Conservation (phyloP, 176 grass and related monocot species). For the bread wheat (Triticum aestivum) region IWGSC_CS_RefSeq_v2.1 NC_057802.1:422892518-422893017, state of each 20-base stretch:
- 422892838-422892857: neutral
- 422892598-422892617: neutral
- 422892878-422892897: neutral
- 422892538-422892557: neutral
- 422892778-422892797: neutral
- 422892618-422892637: neutral
- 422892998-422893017: neutral
- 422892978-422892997: neutral
- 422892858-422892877: neutral
- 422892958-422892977: neutral
- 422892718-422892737: neutral
- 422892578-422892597: neutral
- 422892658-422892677: neutral
- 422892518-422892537: neutral
- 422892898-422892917: conserved; percentile 19
- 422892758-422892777: neutral
- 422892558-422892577: neutral
- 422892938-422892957: conserved; percentile 1
- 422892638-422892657: neutral
- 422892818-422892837: neutral
- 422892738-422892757: neutral
- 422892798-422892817: neutral
- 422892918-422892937: neutral
- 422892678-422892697: neutral
- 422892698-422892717: neutral